Evolutionary conservation across 768 basidiomycete species (phyloP), one percentile per base, ranked within the genome.

Genomic region (Fomitopsis pulvina): DNA sequence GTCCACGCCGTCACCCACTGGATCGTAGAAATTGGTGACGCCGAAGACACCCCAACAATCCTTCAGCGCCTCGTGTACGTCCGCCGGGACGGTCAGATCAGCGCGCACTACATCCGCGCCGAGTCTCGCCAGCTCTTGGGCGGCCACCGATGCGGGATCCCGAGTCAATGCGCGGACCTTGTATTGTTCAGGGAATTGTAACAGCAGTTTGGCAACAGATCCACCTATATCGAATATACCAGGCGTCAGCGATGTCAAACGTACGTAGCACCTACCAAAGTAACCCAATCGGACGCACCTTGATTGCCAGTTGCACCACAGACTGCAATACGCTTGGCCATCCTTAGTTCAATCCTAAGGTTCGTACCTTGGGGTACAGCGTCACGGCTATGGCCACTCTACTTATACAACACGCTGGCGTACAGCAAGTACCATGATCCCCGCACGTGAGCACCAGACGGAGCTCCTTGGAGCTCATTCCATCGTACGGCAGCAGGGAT

Each of bases 11-110:
- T n/a, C 8, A 18, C 49, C 18, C 28, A 57, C 56, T 1, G 56
- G 48, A 41, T 57, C 56, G 50, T 57, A 57, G 48, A 57, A 57
- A 40, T 57, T 57, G 9, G 56, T 57, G 4, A 57, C 56, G 20
- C 51, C 56, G 30, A 57, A 57, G 10, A 57, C 53, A 14, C 56
- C 56, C 56, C 56, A 57, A 38, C 56, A 57, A 8, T 42, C 56
- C 3, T 52, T 41, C 6, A 57, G 48, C 5, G 56, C 56, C 2
- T 24, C 41, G 4, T 25, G 27, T 2, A 57, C 48, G 45, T 54
- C 50, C 2, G 51, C 24, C 6, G 56, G 52, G 8, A 52, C 29
- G 11, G 56, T 54, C 4, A 58, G 40, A 44, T 58, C 57, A 25
- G 54, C 57, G 16, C 44, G 43, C 18, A 58, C 53, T 0, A 55